Conservation (phyloP, 257 asterid species). For the Prunella vulgaris region DNA sequence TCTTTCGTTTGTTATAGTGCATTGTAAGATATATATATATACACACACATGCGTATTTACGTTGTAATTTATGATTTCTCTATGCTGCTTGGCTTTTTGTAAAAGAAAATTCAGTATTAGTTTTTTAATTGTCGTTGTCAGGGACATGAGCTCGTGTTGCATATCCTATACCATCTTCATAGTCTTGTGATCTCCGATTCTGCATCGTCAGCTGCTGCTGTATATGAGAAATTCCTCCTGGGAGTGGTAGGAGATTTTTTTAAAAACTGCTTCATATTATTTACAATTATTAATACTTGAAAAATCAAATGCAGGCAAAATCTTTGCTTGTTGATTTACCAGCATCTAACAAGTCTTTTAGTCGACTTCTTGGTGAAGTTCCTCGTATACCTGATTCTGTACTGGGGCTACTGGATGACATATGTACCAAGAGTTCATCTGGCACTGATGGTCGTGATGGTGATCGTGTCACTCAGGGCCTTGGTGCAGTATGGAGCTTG, state of each 20-base stretch:
- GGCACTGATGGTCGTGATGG: slow-evolving; percentile 64
- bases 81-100: too few species aligned
- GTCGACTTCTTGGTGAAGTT: slow-evolving; percentile 93
- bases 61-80: not conserved
- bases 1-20: not conserved
- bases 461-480: slow-evolving; percentile 98
- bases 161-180: slow-evolving; percentile 81
- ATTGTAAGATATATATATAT: not conserved
- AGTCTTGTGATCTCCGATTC: slow-evolving; percentile 61
- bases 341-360: slow-evolving; percentile 88
- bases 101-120: not conserved
- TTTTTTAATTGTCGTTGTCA: slow-evolving; percentile 33
- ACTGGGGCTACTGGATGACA: slow-evolving; percentile 64
- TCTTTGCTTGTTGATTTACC: slow-evolving; percentile 71
- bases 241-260: slow-evolving; percentile 66
- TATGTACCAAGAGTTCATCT: slow-evolving; percentile 56
- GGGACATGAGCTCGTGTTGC: slow-evolving; percentile 95
- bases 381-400: slow-evolving; percentile 82
- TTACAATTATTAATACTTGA: slow-evolving; percentile 25
- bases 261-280: not conserved
- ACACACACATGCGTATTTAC: too few species aligned
- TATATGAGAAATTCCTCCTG: slow-evolving; percentile 71
- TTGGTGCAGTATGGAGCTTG: slow-evolving; percentile 92
- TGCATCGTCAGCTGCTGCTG: slow-evolving; percentile 52
- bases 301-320: slow-evolving; percentile 54